phyloP scores from a whole-genome alignment of 2,329 filamentous ascomycete species.

The Pseudogymnoascus sp. region DNA sequence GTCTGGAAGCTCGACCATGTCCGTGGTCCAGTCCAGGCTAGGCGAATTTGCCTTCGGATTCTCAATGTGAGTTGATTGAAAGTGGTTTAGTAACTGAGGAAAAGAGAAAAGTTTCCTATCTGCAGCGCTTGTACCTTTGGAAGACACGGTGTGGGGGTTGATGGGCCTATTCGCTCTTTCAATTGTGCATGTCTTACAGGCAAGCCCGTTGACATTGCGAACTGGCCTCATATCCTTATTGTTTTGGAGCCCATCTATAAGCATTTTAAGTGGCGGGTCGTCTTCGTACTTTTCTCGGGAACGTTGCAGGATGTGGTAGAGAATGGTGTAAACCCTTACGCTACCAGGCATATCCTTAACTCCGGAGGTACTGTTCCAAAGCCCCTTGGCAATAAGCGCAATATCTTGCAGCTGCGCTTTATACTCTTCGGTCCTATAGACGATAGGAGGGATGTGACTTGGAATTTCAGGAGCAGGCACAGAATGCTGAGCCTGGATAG shows the following conservation, averaged over 20 bases:
- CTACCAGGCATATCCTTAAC: slow-evolving; percentile 53
- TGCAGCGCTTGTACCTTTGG: slow-evolving; percentile 17
- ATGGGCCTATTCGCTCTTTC: slow-evolving; percentile 32
- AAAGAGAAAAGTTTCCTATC: slow-evolving; percentile 43
- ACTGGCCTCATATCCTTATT: slow-evolving; percentile 49
- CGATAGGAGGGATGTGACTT: slow-evolving; percentile 14
- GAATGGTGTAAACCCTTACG: slow-evolving; percentile 53
- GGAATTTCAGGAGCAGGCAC: slow-evolving; percentile 13
- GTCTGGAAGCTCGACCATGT: slow-evolving; percentile 53
- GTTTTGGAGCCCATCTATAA: slow-evolving; percentile 49
- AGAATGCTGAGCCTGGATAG: slow-evolving; percentile 15
- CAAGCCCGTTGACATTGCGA: slow-evolving; percentile 43
- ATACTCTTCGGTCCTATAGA: slow-evolving; percentile 33
- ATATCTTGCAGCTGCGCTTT: slow-evolving; percentile 43
- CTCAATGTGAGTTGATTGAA: slow-evolving; percentile 34
- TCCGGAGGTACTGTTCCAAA: slow-evolving; percentile 53
- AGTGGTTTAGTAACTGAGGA: slow-evolving; percentile 50
- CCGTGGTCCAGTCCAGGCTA: slow-evolving; percentile 44
- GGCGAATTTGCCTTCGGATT: slow-evolving; percentile 23
- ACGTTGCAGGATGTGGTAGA: slow-evolving; percentile 51
- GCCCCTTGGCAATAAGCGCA: slow-evolving; percentile 44
- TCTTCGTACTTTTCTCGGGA: slow-evolving; percentile 51
- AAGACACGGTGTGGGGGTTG: slow-evolving; percentile 21
- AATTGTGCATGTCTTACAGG: slow-evolving; percentile 46
- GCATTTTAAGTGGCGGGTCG: slow-evolving; percentile 47